phyloP scores from a whole-genome alignment of 192 early-diverging fungal genomes.

The Entomortierella parvispora region DNA sequence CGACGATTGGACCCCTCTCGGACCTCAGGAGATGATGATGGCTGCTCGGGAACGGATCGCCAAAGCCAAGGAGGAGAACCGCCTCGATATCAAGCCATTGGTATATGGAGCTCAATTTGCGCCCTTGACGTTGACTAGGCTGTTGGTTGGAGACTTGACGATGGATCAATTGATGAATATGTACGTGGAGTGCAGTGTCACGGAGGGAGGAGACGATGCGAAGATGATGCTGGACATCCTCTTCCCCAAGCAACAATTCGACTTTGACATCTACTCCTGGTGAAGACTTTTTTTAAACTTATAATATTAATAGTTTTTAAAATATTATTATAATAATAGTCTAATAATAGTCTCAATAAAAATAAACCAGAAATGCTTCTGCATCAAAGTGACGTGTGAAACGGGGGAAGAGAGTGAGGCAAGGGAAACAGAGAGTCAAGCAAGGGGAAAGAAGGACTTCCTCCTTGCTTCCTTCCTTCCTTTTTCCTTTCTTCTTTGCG shows the following conservation, averaged over 20 bases:
- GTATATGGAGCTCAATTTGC: conserved; percentile 14
- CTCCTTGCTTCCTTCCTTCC: background rate
- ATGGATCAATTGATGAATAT: conserved; percentile 24
- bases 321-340: no score
- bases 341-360: no score
- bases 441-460: background rate
- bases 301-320: background rate
- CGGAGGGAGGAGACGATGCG: conserved; percentile 9
- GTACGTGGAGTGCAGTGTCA: conserved; percentile 14
- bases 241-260: conserved; percentile 31
- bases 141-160: conserved; percentile 25
- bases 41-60: conserved; percentile 21
- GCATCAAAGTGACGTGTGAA: no score
- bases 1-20: conserved; percentile 16
- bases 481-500: background rate
- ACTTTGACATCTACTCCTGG: conserved; percentile 32
- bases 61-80: conserved; percentile 10
- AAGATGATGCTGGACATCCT: conserved; percentile 21
- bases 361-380: no score
- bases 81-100: conserved; percentile 13
- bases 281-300: background rate
- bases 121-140: conserved; percentile 19
- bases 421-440: background rate
- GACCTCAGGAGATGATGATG: background rate
- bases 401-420: background rate